These are phyloP conservation scores for Hippophae gyantsensis DNA, from an alignment of 306 rosid genomes.

Conservation along the genomic window DNA sequence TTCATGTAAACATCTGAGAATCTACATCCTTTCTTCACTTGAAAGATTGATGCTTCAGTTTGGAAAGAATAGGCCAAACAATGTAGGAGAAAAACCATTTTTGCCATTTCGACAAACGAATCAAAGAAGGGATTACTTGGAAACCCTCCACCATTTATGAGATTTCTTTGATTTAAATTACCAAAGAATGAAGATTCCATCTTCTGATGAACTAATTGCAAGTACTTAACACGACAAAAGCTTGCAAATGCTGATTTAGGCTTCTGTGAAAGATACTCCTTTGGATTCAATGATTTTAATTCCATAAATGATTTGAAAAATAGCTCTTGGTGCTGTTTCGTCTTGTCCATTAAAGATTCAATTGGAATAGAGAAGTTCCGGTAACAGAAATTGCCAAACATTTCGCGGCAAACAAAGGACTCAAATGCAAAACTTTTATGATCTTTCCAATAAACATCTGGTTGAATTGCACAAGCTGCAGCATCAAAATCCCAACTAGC, in stretches of 20 bases:
- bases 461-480: constrained; percentile 51
- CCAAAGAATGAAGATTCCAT: constrained; percentile 70
- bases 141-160: constrained; percentile 45
- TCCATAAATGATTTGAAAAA: constrained; percentile 53
- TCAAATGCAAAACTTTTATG: constrained; percentile 75
- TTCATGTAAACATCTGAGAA: constrained; percentile 90
- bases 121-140: constrained; percentile 45
- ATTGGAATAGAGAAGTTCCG: constrained; percentile 50
- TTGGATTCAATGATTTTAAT: constrained; percentile 49
- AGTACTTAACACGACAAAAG: constrained; percentile 60
- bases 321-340: constrained; percentile 26
- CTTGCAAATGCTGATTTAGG: constrained; percentile 60
- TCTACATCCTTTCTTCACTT: constrained; percentile 56
- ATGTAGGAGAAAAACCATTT: constrained; percentile 76
- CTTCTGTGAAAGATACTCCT: constrained; percentile 36
- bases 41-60: constrained; percentile 58
- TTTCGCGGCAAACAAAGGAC: constrained; percentile 61
- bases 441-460: constrained; percentile 44
- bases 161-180: constrained; percentile 46
- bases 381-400: constrained; percentile 63
- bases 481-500: constrained; percentile 54
- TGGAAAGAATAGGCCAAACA: constrained; percentile 71
- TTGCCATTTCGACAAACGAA: constrained; percentile 72
- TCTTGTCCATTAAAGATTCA: constrained; percentile 24
- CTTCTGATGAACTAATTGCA: constrained; percentile 59